Percentiles rank a stretch among this genome's conserved stretches.
Conservation (phyloP, 2,329 filamentous ascomycete genomes). For the Aspergillus transmontanensis region DNA sequence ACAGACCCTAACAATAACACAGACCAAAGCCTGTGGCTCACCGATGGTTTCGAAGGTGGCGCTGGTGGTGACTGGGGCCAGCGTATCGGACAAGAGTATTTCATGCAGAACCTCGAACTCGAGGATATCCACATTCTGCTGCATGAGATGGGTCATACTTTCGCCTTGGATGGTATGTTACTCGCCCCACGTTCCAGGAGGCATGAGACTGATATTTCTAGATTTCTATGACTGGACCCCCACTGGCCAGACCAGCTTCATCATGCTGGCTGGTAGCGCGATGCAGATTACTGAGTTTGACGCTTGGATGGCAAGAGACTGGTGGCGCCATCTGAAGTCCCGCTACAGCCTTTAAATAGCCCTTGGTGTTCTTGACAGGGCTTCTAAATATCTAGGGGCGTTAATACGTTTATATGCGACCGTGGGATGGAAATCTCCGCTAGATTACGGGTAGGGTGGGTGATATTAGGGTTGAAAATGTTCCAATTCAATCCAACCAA, state of each 20-base stretch:
- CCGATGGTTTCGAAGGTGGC: constrained; percentile 19
- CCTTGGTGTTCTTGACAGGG: background rate
- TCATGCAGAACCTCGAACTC: constrained; percentile 12
- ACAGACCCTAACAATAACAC: background rate
- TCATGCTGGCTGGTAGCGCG: constrained; percentile 20
- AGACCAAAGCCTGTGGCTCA: constrained; percentile 23
- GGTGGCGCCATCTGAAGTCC: constrained; percentile 20
- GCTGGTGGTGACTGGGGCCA: constrained; percentile 22
- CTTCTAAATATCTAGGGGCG: too few species aligned
- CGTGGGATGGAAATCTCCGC: too few species aligned
- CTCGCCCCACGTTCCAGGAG: too few species aligned
- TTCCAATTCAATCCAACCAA: too few species aligned
- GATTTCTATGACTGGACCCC: constrained; percentile 24
- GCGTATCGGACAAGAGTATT: constrained; percentile 18
- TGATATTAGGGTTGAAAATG: background rate
- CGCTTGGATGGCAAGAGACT: constrained; percentile 21
- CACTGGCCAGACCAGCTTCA: constrained; percentile 15
- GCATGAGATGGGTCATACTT: constrained; percentile 21
- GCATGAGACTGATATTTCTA: background rate
- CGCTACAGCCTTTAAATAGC: constrained; percentile 14
- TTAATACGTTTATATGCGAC: too few species aligned
- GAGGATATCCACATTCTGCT: constrained; percentile 20
- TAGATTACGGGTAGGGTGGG: background rate
- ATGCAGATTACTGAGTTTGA: constrained; percentile 21
- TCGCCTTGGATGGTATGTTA: constrained; percentile 17